phyloP scores from a whole-genome alignment of 192 early-diverging fungal genomes.

The Lobosporangium transversale region DNA sequence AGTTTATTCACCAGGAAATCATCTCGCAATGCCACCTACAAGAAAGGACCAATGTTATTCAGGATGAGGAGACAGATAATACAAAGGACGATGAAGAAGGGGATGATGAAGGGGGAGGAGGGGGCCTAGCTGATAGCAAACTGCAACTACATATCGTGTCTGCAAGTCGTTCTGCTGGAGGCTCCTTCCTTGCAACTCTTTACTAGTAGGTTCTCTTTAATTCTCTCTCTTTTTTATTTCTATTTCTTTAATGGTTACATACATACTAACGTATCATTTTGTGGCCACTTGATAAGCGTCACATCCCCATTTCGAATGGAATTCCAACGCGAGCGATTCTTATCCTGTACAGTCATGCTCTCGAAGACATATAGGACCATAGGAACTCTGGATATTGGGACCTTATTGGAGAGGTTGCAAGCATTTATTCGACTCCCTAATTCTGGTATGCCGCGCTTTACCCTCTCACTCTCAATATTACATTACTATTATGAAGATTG shows the following conservation, averaged over 20 bases:
- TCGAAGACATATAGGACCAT: conserved; percentile 16
- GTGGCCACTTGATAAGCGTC: too few relatives aligned
- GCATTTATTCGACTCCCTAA: conserved; percentile 22
- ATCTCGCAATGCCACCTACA: conserved; percentile 42
- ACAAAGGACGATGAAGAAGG: conserved; percentile 29
- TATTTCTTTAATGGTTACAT: too few relatives aligned
- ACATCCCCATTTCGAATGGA: conserved; percentile 44
- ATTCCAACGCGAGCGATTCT: conserved; percentile 41
- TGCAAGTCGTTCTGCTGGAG: conserved; percentile 3
- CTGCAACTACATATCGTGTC: conserved; percentile 36
- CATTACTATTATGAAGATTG: too few relatives aligned
- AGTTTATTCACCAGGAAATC: conserved; percentile 23
- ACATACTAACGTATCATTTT: too few relatives aligned
- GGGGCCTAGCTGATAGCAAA: conserved; percentile 5
- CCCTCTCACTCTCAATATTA: too few relatives aligned
- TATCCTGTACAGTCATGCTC: conserved; percentile 25
- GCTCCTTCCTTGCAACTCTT: conserved; percentile 2
- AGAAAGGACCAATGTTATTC: conserved; percentile 16
- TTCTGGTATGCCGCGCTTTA: conserved; percentile 5
- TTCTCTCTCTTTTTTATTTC: too few relatives aligned
- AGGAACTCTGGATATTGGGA: background rate
- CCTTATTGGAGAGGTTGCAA: conserved; percentile 5
- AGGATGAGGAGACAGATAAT: conserved; percentile 28
- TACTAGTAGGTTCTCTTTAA: conserved; percentile 21
- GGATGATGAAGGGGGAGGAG: conserved; percentile 22